Conservation (phyloP, 225 moss, liverwort and hornwort genomes). For the Physcomitrellopsis africana region DNA sequence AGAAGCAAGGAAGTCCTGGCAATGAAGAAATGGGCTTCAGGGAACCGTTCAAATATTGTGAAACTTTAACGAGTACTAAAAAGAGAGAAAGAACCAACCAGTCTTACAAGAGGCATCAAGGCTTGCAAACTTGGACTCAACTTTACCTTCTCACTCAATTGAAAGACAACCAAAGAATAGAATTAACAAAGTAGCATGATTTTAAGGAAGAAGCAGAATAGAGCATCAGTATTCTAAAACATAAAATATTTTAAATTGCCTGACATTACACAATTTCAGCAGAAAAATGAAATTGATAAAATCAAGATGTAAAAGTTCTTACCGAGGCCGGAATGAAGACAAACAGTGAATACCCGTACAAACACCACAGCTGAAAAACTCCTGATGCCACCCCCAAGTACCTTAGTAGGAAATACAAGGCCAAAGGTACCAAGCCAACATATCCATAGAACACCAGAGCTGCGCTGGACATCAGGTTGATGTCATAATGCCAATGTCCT, state of each 20-base stretch:
- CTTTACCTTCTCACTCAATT: background rate
- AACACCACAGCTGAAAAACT: conserved; percentile 93
- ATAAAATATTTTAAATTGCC: too few relatives aligned
- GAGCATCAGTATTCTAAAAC: background rate
- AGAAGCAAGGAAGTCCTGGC: background rate
- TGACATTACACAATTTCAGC: too few relatives aligned
- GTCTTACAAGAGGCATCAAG: background rate
- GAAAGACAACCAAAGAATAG: background rate
- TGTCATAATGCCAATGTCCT: conserved; percentile 87
- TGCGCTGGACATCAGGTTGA: conserved; percentile 83
- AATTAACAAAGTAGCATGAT: background rate
- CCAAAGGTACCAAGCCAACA: conserved; percentile 80
- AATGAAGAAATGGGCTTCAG: background rate
- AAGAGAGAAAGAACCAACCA: background rate
- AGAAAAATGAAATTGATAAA: background rate
- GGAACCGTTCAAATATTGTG: conserved; percentile 5
- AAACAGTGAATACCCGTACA: conserved; percentile 97
- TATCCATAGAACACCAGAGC: conserved; percentile 94
- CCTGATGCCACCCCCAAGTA: conserved; percentile 85
- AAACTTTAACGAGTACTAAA: background rate
- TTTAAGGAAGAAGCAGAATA: background rate
- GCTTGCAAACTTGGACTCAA: background rate
- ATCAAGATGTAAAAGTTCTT: conserved; percentile 30
- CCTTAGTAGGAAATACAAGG: conserved; percentile 80
- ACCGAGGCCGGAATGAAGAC: conserved; percentile 96